Base-by-base conservation (phyloP, 2,329 filamentous ascomycete genomes). In the Sclerotinia minor region DNA sequence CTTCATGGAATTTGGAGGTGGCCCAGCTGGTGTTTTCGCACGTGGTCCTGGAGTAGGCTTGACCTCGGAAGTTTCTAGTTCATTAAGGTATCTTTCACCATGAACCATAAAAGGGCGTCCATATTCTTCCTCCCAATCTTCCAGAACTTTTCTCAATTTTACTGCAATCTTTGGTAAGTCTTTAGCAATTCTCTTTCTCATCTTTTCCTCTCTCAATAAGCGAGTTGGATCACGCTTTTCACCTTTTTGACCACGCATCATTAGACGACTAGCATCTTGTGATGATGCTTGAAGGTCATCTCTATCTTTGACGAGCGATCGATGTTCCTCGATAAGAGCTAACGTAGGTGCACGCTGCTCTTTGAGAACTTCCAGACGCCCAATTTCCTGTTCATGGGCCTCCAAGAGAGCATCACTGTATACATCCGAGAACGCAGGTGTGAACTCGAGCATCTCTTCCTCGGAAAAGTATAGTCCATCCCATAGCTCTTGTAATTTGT, bases 381-480 rank as follows among this genome's bases (percentile, higher is more conserved):
- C 81, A 71, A 99, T 94, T 77, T 99, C 96, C 26, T 90, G 89
- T 81, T 99, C 95, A 75, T 99, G 96, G 0, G 95, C 94, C 72
- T 96, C 94, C 0, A 99, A 86, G 13, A 99, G 85, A 5, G 95
- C 95, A 78, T 99, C 95, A 74, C 93, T 97, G 80, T 96, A 97
- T 26, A 97, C 94, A 77, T 98, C 95, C 15, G 93, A 96, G 78
- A 98, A 98, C 53, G 94, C 95, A 0, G 96, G 95, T 0, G 94
- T 95, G 74, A 99, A 99, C 73, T 97, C 94, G 67, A 98, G 87
- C 94, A 98, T 98, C 80, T 99, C 95, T 75, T 99, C 95, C 77
- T 99, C 95, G 0, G 92, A 97, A 76, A 96, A 94, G 81, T 95
- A 98, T 1, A 99, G 82, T 0, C 87, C 84, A 77, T 99, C 95